Evolutionary conservation across 2,329 filamentous ascomycete genomes (phyloP), one percentile per base, ranked within the genome.

Genomic region (Dactylellina drechsleri): DNA sequence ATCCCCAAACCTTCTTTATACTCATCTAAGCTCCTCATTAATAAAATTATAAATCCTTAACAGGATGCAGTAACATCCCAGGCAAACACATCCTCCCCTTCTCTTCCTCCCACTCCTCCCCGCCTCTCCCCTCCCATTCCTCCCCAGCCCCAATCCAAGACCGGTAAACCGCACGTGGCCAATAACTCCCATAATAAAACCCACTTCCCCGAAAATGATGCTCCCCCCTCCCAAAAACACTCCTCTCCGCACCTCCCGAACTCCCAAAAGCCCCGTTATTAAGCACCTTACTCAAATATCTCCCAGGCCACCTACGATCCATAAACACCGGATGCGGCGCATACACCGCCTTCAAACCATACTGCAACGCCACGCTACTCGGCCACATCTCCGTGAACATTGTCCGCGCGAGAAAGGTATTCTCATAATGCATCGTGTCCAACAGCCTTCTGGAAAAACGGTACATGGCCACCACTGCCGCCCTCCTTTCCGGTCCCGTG

Each of bases 351-450:
- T 97, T 98, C 83, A 92, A 89, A 10, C 94, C 94, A 81, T 97
- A 93, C 74, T 97, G 93, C 8, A 98, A 86, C 0, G 93, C 92
- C 0, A 92, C 89, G 0, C 91, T 95, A 0, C 90, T 90, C 0
- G 93, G 92, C 92, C 92, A 97, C 93, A 97, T 97, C 82, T 98
- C 94, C 0, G 93, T 92, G 81, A 96, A 96, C 84, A 95, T 96
- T 77, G 92, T 91, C 82, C 96, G 91, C 79, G 93, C 93, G 80
- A 90, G 90, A 79, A 92, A 87, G 31, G 89, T 88, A 2, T 93
- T 97, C 84, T 97, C 93, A 66, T 89, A 87, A 84, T 98, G 94
- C 94, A 98, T 98, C 16, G 90, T 90, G 76, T 89, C 84, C 13
- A 98, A 86, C 56, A 97, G 87, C 54, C 88, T 88, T 57, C 89